phyloP scores from a whole-genome alignment of 352 stramenopile species.

The Blastocystis sp. region DNA sequence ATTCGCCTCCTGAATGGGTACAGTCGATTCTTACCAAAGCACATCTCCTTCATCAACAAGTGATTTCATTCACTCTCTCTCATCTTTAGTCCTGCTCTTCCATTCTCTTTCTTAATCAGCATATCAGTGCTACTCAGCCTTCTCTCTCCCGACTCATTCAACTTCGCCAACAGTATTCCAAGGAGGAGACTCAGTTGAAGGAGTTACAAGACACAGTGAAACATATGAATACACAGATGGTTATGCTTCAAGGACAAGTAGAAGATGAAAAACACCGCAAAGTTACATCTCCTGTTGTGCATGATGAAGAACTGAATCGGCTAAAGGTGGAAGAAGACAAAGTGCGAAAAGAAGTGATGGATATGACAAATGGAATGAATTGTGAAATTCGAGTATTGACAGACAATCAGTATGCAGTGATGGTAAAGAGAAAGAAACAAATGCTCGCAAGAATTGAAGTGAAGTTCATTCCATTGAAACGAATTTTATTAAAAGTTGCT shows the following conservation, averaged over 20 bases:
- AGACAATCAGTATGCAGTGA: not conserved
- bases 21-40: not conserved
- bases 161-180: not conserved
- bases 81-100: not conserved
- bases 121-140: not conserved
- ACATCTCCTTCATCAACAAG: not conserved
- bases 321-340: not conserved
- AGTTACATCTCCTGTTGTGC: not conserved
- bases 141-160: not conserved
- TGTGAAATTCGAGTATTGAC: not conserved
- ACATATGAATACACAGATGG: not conserved
- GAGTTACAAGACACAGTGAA: not conserved
- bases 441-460: not conserved
- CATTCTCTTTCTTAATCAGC: not conserved
- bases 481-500: not conserved
- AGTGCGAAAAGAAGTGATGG: not conserved
- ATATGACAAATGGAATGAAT: not conserved
- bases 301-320: not conserved
- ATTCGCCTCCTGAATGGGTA: not conserved
- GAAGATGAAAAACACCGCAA: not conserved
- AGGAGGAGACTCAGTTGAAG: not conserved
- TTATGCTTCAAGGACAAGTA: not conserved
- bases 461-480: not conserved
- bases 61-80: not conserved
- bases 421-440: not conserved